phyloP scores from a whole-genome alignment of 2,329 filamentous ascomycete genomes.

The Talaromyces sp. region DNA sequence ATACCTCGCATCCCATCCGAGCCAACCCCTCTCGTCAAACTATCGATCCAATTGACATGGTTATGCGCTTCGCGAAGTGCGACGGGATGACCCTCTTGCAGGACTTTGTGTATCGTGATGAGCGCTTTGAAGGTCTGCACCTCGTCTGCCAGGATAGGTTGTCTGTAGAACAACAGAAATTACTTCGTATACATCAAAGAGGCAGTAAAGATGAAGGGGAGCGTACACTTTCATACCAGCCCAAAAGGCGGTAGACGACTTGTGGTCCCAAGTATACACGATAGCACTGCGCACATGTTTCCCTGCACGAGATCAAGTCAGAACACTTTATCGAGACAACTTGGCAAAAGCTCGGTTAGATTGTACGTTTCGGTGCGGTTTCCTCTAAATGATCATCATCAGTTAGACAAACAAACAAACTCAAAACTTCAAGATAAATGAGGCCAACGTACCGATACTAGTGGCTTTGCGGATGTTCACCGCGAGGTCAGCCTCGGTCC shows the following conservation, averaged over 20 bases:
- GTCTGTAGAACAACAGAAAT: constrained; percentile 47
- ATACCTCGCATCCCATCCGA: constrained; percentile 78
- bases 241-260: constrained; percentile 93
- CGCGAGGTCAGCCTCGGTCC: constrained; percentile 60
- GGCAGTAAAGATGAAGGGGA: constrained; percentile 7
- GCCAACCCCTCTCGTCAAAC: constrained; percentile 74
- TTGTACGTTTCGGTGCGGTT: constrained; percentile 61
- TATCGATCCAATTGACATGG: constrained; percentile 88
- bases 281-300: constrained; percentile 99
- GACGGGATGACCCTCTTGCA: constrained; percentile 91
- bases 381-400: constrained; percentile 45
- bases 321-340: neutral
- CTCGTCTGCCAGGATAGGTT: constrained; percentile 97
- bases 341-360: neutral
- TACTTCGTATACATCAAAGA: neutral
- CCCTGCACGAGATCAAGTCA: constrained; percentile 35
- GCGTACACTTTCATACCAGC: constrained; percentile 95
- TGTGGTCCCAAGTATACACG: constrained; percentile 99
- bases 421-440: neutral
- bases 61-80: constrained; percentile 83
- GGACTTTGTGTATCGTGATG: constrained; percentile 94
- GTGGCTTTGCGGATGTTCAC: constrained; percentile 66
- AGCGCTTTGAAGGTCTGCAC: constrained; percentile 98
- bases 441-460: constrained; percentile 49
- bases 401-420: neutral